Base-by-base conservation (phyloP, 495 filamentous ascomycete genomes). In the Hypoxylon subgilvum region DNA sequence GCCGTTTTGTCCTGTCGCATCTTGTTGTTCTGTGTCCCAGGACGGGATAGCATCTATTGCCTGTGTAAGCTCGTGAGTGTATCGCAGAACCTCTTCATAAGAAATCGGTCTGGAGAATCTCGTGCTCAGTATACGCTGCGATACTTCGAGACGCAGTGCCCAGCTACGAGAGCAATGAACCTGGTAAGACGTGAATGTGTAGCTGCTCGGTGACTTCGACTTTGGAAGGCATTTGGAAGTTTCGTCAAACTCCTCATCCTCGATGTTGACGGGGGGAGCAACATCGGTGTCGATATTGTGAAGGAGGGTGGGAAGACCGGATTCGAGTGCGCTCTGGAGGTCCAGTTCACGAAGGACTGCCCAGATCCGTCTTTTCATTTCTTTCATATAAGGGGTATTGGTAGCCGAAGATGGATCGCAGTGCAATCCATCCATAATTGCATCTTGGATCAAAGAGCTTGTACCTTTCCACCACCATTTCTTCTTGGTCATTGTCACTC, bases 301-400 rank as follows among this genome's bases (percentile, higher is more conserved):
- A 12, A 76, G 63, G 10, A 77, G 54, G 6, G 66, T 83, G 0
- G 84, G 82, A 64, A 85, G 75, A 3, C 84, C 84, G 19, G 81
- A 75, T 40, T 84, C 83, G 36, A 86, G 74, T 1, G 82, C 75
- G 1, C 84, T 76, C 54, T 87, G 84, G 7, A 86, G 69, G 42
- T 85, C 82, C 35, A 83, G 76, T 65, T 84, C 82, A 53, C 84
- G 69, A 17, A 87, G 82, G 2, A 82, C 85, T 0, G 75, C 77
- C 85, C 85, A 88, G n/a, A 88, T 79, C 17, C 85, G 71, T 43
- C 84, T 69, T 22, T 84, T 78, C 83, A 87, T 84, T 67, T 88
- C 85, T 60, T 81, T 81, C 53, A 80, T 82, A 62, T 84, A 86
- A n/a, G 66, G 62, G 6, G 69, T 71, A 22, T 72, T 68, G 28